Evolutionary conservation across 345 rosid species (phyloP).

Genomic region (Xanthoceras sorbifolium): DNA sequence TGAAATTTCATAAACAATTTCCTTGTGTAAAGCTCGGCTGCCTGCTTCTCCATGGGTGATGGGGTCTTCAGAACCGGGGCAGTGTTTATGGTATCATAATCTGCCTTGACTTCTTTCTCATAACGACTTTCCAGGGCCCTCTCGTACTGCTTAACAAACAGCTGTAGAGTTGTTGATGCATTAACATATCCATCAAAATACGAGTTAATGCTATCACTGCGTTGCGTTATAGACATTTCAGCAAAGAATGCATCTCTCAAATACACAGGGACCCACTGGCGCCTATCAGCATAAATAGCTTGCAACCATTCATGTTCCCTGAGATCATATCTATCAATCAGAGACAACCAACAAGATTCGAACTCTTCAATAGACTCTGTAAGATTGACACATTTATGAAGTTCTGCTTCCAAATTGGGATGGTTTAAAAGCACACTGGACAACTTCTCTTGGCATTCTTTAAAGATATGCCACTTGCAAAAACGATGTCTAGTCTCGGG

Average conservation of each 20-base stretch:
- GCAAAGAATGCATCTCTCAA: slow-evolving; percentile 41
- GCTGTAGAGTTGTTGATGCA: slow-evolving; percentile 36
- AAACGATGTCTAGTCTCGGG: slow-evolving; percentile 42
- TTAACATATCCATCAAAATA: slow-evolving; percentile 47
- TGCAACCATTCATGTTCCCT: slow-evolving; percentile 44
- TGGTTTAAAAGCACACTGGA: slow-evolving; percentile 32
- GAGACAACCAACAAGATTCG: slow-evolving; percentile 39
- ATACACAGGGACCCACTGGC: slow-evolving; percentile 46
- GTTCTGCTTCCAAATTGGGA: slow-evolving; percentile 39
- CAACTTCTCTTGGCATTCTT: slow-evolving; percentile 42
- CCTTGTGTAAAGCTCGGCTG: slow-evolving; percentile 40
- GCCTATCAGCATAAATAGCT: slow-evolving; percentile 32
- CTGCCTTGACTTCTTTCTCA: slow-evolving; percentile 47
- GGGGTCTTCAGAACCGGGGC: slow-evolving; percentile 43
- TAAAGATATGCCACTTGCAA: slow-evolving; percentile 39
- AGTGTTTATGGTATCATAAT: slow-evolving; percentile 42
- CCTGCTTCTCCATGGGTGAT: slow-evolving; percentile 50
- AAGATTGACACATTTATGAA: slow-evolving; percentile 38
- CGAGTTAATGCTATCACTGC: slow-evolving; percentile 36
- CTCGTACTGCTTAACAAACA: slow-evolving; percentile 39
- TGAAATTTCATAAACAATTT: slow-evolving; percentile 41
- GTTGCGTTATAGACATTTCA: slow-evolving; percentile 38
- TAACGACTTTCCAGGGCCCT: slow-evolving; percentile 35
- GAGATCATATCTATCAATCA: slow-evolving; percentile 37
- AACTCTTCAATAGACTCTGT: slow-evolving; percentile 44